Percentiles rank a stretch among this genome's conserved stretches.
These are phyloP conservation scores for Paracorniculantispora psalliotae DNA, from an alignment of 2,329 filamentous ascomycete genomes.

Conservation along the genomic window DNA sequence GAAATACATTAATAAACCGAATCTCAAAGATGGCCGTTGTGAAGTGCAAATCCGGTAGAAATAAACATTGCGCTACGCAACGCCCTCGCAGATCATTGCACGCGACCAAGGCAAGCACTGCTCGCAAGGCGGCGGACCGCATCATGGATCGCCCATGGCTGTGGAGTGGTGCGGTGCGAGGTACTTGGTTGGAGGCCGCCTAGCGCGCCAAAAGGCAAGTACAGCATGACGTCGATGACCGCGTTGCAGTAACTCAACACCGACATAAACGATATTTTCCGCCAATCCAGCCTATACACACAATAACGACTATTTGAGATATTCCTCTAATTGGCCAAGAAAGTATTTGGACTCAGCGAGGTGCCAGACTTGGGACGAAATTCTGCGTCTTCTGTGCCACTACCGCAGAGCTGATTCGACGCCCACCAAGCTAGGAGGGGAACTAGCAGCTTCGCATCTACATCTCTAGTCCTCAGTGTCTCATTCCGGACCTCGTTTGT, in stretches of 20 bases:
- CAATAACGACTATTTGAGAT: too few relatives aligned
- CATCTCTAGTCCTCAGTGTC: background rate
- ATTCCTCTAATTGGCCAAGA: too few relatives aligned
- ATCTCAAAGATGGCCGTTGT: background rate
- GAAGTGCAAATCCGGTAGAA: too few relatives aligned
- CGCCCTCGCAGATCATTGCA: background rate
- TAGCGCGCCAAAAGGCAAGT: background rate
- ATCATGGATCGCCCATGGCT: background rate
- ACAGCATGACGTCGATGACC: slow-evolving; percentile 10
- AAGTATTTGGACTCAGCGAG: too few relatives aligned
- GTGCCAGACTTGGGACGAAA: too few relatives aligned
- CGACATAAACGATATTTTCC: too few relatives aligned
- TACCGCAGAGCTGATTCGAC: background rate
- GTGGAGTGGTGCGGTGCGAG: background rate
- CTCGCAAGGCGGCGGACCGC: background rate
- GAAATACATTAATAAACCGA: background rate
- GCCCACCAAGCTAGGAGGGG: background rate
- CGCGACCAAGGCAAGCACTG: background rate
- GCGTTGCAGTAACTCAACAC: too few relatives aligned
- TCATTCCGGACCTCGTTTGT: background rate
- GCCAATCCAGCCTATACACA: too few relatives aligned
- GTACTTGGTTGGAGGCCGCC: slow-evolving; percentile 9
- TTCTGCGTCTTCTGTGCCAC: background rate
- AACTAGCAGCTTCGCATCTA: background rate
- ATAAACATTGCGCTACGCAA: background rate